A percentile compares a stretch with the other conserved stretches of the same genome.
These are phyloP conservation scores for Symmetrospora coprosmae DNA, from an alignment of 768 basidiomycete species.

Conservation along the genomic window DNA sequence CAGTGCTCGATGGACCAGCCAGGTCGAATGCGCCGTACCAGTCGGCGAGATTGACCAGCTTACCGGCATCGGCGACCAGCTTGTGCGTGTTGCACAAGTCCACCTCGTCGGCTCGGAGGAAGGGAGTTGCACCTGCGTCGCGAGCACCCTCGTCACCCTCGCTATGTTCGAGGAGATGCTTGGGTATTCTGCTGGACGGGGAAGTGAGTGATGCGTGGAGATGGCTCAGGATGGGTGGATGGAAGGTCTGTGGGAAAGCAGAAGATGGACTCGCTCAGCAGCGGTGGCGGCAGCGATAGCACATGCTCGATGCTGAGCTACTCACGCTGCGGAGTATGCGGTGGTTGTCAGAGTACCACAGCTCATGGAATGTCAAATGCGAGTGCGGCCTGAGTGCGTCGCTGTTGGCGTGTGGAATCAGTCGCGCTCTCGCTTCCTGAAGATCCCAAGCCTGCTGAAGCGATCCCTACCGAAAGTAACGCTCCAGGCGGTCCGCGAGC, in stretches of 20 bases:
- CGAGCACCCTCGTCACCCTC: too few species aligned
- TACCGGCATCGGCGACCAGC: constrained; percentile 23
- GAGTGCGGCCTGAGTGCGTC: neutral
- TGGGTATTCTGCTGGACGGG: constrained; percentile 3
- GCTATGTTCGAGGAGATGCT: constrained; percentile 1
- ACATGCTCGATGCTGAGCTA: too few species aligned
- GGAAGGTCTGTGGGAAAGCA: constrained; percentile 8
- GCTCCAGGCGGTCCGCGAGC: neutral
- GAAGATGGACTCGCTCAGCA: neutral
- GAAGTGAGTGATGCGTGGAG: neutral
- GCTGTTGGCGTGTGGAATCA: neutral
- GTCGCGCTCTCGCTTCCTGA: too few species aligned
- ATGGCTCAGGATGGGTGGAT: constrained; percentile 9
- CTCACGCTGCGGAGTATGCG: constrained; percentile 6
- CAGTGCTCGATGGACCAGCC: neutral
- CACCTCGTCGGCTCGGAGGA: neutral
- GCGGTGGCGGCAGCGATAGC: too few species aligned
- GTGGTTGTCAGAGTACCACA: constrained; percentile 18
- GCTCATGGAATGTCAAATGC: constrained; percentile 14
- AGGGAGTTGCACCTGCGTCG: too few species aligned
- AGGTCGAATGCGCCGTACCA: constrained; percentile 30
- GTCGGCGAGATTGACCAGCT: constrained; percentile 30
- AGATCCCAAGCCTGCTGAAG: too few species aligned
- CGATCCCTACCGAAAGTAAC: neutral
- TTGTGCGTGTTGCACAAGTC: neutral